Evolutionary conservation across 306 rosid species (phyloP).

Genomic region (Vachellia pachyceras): DNA sequence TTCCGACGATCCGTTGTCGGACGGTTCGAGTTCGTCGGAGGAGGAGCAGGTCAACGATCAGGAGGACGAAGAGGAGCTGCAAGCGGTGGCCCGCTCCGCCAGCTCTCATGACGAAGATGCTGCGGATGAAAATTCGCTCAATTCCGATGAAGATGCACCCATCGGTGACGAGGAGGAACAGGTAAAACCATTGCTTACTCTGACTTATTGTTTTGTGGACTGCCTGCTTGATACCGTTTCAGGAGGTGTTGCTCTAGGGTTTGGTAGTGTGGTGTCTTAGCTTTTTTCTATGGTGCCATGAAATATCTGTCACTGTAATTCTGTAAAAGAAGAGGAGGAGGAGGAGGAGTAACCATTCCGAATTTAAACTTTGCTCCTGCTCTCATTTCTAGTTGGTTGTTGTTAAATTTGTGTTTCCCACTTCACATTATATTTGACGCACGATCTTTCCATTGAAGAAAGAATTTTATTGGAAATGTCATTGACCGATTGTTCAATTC

Average conservation of each 20-base stretch:
- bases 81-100: conserved; percentile 88
- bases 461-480: background rate
- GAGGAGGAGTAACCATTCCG: background rate
- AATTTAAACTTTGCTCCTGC: background rate
- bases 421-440: too few species aligned
- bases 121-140: conserved; percentile 42
- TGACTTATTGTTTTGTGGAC: background rate
- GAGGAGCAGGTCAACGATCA: conserved; percentile 64
- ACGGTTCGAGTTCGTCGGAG: conserved; percentile 57
- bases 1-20: conserved; percentile 76
- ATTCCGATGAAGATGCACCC: background rate
- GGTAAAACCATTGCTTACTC: conserved; percentile 38
- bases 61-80: conserved; percentile 93
- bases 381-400: background rate
- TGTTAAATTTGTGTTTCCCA: background rate
- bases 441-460: background rate
- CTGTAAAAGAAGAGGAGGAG: too few species aligned
- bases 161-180: conserved; percentile 61
- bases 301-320: background rate
- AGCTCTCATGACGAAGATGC: conserved; percentile 71
- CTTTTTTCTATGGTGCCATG: background rate
- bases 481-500: background rate
- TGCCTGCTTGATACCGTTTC: background rate
- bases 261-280: conserved; percentile 27
- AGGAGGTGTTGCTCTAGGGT: conserved; percentile 33